Percentiles rank a stretch among this genome's conserved stretches.
Evolutionary conservation across 2,329 filamentous ascomycete genomes (phyloP).

Genomic region (Epichloe uncinata): DNA sequence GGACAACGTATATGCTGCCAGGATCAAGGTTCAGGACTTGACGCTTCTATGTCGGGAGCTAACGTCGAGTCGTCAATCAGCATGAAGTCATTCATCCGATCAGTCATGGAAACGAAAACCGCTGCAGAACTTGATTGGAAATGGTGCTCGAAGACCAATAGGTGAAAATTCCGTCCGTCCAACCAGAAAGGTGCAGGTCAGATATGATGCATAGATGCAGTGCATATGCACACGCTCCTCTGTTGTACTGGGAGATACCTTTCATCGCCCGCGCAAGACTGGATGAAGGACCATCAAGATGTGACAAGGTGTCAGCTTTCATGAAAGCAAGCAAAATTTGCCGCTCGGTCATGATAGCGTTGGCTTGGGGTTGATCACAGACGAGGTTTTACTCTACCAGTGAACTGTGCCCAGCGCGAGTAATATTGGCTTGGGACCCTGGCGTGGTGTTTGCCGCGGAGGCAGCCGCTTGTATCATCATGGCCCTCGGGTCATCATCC

Average conservation of each 20-base stretch:
- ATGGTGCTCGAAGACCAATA: conserved; percentile 16
- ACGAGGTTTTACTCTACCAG: neutral
- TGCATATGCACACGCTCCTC: neutral
- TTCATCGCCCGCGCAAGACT: neutral
- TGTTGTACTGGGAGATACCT: neutral
- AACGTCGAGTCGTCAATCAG: conserved; percentile 26
- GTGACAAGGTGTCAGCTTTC: neutral
- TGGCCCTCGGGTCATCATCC: neutral
- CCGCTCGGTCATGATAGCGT: neutral
- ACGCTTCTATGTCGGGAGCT: conserved; percentile 33
- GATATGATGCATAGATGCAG: neutral
- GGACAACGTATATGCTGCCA: conserved; percentile 53
- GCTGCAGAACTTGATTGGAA: conserved; percentile 44
- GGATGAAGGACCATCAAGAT: neutral
- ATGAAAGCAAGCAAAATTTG: neutral
- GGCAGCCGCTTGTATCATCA: neutral
- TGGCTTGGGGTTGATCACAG: neutral
- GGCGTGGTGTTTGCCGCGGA: neutral
- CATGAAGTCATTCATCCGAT: conserved; percentile 48
- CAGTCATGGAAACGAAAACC: conserved; percentile 43
- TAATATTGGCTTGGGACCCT: neutral
- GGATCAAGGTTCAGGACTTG: conserved; percentile 23
- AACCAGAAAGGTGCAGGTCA: neutral
- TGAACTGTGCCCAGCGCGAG: neutral
- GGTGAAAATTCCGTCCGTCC: neutral